Conservation (phyloP, 1,139 yeast species). For the Blastobotrys serpentis region DNA sequence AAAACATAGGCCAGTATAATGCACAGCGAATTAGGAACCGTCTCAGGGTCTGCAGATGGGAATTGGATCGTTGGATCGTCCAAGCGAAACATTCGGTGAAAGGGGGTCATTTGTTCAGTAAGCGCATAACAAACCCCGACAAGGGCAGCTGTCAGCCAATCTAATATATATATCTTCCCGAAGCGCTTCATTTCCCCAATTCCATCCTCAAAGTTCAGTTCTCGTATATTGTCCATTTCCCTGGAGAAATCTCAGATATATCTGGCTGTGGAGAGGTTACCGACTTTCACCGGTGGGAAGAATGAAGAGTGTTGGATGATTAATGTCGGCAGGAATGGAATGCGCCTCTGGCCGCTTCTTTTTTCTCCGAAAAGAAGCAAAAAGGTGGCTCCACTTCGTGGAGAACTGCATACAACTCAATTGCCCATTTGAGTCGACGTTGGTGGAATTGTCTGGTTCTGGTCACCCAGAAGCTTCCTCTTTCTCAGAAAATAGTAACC, state of each 20-base stretch:
- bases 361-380: slow-evolving; percentile 5
- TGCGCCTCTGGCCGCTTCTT: slow-evolving; percentile 2
- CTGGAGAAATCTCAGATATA: not conserved
- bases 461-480: no score
- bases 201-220: not conserved
- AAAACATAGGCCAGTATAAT: slow-evolving; percentile 35
- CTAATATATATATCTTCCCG: slow-evolving; percentile 22
- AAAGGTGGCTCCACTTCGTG: not conserved
- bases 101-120: slow-evolving; percentile 33
- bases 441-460: no score
- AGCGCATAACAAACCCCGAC: slow-evolving; percentile 25
- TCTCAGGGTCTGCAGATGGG: slow-evolving; percentile 52
- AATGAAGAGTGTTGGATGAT: no score
- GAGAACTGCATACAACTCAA: no score
- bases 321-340: no score
- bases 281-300: no score
- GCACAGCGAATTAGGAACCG: slow-evolving; percentile 44
- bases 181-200: slow-evolving; percentile 5
- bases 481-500: no score
- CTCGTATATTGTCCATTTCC: not conserved
- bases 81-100: slow-evolving; percentile 35
- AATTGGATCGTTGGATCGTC: slow-evolving; percentile 46
- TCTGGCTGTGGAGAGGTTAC: not conserved
- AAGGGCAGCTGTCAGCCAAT: slow-evolving; percentile 27
- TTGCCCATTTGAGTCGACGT: no score